Base-by-base conservation (phyloP, 2,329 filamentous ascomycete genomes). In the Torrubiella hemipterigena region DNA sequence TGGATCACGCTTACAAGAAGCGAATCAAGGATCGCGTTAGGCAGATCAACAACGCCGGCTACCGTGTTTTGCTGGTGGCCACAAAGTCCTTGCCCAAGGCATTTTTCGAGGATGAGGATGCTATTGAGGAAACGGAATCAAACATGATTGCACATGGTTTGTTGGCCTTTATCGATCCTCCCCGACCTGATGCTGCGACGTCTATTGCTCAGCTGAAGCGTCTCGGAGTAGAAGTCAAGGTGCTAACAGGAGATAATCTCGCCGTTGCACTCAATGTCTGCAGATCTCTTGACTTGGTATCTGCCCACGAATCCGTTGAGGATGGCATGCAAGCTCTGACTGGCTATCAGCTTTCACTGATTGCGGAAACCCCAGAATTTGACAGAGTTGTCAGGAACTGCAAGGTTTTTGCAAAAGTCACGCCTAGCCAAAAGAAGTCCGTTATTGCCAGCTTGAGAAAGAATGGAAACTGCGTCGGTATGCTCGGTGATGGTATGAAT, bases 401-500 rank as follows among this genome's bases (percentile, higher is more conserved):
- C 40, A 45, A 38, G 16, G 43, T 50, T 6, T 48, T 50, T 35
- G 46, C 47, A 31, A 50, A 49, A 34, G 37, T 50, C 20, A 43
- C 42, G 1, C 47, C 47, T 0, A 38, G 35, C 5, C 47, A 50
- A 27, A 50, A 50, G 32, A 42, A 41, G 5, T 24, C 38, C n/a
- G 41, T 50, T 15, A 33, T 49, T 12, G 38, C 36, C 12, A 43
- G 40, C 18, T 36, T 50, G 9, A 39, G 38, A 19, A 38, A 35
- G 19, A 36, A 40, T 3, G 47, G 46, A 4, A 32, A 47, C 30
- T 45, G 41, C 26, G 47, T 50, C 2, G 46, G 47, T 5, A 50
- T 50, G 46, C 37, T 48, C 12, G 47, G 47, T 5, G 47, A 50
- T 26, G 47, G 47, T 16, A 44, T 50, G 38, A 50, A 50, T 28